Evolutionary conservation across 805 yeast genomes (phyloP).

Genomic region (Debaryomyces hansenii): DNA sequence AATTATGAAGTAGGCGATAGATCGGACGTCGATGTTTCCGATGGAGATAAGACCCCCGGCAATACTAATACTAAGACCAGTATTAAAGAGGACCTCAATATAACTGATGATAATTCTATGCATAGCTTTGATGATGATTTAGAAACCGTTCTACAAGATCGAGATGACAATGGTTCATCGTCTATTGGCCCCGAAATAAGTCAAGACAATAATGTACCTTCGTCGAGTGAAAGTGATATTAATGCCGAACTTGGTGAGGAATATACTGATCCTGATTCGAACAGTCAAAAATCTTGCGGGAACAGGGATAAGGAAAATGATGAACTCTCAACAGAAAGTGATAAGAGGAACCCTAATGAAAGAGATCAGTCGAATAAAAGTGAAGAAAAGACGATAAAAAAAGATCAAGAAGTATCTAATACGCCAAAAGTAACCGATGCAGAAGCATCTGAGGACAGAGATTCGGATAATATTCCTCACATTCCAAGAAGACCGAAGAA

Average conservation of each 20-base stretch:
- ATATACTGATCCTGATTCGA: conserved; percentile 1
- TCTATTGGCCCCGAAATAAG: too few species aligned
- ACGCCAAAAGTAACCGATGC: too few species aligned
- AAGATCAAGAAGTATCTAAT: too few species aligned
- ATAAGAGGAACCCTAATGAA: background rate
- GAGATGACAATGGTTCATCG: conserved; percentile 10
- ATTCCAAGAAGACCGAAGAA: too few species aligned
- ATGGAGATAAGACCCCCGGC: conserved; percentile 36
- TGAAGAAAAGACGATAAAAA: too few species aligned
- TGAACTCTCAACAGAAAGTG: background rate
- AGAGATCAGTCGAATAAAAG: background rate
- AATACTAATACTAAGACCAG: conserved; percentile 27
- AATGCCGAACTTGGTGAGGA: too few species aligned
- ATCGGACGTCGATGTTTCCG: conserved; percentile 11
- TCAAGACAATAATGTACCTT: too few species aligned
- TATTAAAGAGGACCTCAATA: conserved; percentile 25
- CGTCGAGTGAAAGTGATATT: too few species aligned
- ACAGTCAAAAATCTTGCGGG: background rate
- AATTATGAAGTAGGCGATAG: conserved; percentile 1
- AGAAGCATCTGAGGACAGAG: too few species aligned
- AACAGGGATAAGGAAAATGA: background rate
- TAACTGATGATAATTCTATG: conserved; percentile 15
- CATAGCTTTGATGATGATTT: conserved; percentile 32
- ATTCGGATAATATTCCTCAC: too few species aligned
- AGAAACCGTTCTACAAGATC: conserved; percentile 29